Evolutionary conservation across 2,329 filamentous ascomycete species (phyloP).

Genomic region (Aspergillus fijiensis): DNA sequence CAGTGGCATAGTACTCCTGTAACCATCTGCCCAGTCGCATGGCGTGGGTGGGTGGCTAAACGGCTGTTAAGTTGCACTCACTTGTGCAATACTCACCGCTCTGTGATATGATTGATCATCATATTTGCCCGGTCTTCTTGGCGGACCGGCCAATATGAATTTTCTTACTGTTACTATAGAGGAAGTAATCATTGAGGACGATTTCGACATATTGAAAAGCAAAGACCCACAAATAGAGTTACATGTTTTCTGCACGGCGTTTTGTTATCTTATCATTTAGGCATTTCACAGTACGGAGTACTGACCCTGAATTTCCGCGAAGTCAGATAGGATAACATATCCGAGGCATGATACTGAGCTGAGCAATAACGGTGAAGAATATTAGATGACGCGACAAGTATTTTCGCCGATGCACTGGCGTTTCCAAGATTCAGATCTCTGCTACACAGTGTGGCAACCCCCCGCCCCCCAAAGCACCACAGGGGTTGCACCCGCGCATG

Average conservation of each 20-base stretch:
- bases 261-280: no score
- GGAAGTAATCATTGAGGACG: not conserved
- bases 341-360: not conserved
- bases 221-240: not conserved
- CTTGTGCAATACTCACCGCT: constrained; percentile 7
- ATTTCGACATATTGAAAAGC: not conserved
- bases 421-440: constrained; percentile 13
- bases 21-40: not conserved
- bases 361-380: not conserved
- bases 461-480: not conserved
- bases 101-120: not conserved
- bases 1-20: not conserved
- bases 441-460: constrained; percentile 10
- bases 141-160: not conserved
- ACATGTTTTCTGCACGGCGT: not conserved
- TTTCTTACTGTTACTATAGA: no score
- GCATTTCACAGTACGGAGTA: no score
- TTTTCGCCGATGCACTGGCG: not conserved
- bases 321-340: not conserved
- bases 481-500: not conserved
- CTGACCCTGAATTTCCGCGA: not conserved
- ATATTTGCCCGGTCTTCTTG: not conserved
- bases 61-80: not conserved
- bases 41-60: not conserved
- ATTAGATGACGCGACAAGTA: not conserved